Base-by-base conservation (phyloP, 2,329 filamentous ascomycete species). In the Ceratocystis alfenasii region DNA sequence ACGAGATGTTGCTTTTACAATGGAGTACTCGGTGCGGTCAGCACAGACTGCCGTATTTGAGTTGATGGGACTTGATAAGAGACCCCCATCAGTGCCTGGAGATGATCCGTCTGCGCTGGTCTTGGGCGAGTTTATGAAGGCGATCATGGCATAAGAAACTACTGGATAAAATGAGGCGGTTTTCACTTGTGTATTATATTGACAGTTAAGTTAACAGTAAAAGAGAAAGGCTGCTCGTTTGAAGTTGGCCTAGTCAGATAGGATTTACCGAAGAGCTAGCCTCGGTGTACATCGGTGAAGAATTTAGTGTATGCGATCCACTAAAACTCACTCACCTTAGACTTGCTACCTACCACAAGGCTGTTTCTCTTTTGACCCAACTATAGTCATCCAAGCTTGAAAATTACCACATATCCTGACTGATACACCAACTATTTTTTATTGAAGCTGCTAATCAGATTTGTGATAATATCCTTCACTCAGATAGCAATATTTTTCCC, bases 11-110 rank as follows among this genome's bases (percentile, higher is more conserved):
- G 75, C 75, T 28, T 69, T 69, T 63, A 69, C 68, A 3, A 68
- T 68, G 62, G 68, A 78, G 67, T 78, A 78, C 69, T 74, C 73
- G 3, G 72, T 72, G 45, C 69, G 72, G 41, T 71, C 72, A 7
- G 75, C 73, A 28, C 74, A 76, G 71, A 72, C 74, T 69, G 75
- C 76, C 1, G 74, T 76, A 17, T 68, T 68, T 44, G 50, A 63
- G 50, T 48, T 69, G 25, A 67, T 68, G 64, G 70, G 70, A 15
- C 69, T 72, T 41, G 71, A 73, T 65, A 70, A 70, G 55, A 70
- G 59, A 63, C 67, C 71, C n/a, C 71, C 70, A 20, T 70, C 71
- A 65, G 71, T 74, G 33, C 73, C 72, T 65, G 72, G 71, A 12
- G 59, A 63, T 30, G 62, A 69, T 53, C 68, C 67, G 41, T 66